phyloP scores from a whole-genome alignment of 768 basidiomycete genomes.

The Lentinus tigrinus region DNA sequence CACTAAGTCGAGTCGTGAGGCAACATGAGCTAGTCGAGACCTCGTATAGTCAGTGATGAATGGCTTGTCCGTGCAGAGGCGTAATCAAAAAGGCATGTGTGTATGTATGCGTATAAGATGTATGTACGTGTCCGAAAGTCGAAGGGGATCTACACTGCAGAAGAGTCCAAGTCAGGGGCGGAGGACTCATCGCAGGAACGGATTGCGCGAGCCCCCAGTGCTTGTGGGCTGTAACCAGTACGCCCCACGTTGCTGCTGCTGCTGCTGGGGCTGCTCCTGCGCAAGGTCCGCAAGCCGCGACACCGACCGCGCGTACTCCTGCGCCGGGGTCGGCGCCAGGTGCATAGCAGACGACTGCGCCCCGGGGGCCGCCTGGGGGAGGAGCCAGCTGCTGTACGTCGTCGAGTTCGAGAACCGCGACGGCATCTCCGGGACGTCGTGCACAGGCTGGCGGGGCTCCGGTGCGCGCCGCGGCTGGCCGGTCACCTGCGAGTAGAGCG shows the following conservation, averaged over 20 bases:
- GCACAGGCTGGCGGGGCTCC: constrained; percentile 74
- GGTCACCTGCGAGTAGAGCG: constrained; percentile 69
- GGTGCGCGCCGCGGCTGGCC: constrained; percentile 59
- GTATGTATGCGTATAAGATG: background rate
- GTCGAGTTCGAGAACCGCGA: constrained; percentile 47
- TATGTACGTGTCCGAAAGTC: constrained; percentile 1
- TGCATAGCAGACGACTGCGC: constrained; percentile 27
- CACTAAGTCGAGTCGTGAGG: background rate
- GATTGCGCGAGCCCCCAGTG: constrained; percentile 50
- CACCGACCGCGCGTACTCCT: constrained; percentile 54
- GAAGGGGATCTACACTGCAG: background rate
- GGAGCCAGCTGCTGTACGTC: constrained; percentile 37
- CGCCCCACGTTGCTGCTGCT: constrained; percentile 31
- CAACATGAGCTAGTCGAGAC: background rate
- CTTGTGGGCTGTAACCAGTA: constrained; percentile 42
- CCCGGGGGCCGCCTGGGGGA: constrained; percentile 14
- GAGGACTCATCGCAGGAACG: constrained; percentile 45
- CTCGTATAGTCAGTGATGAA: background rate
- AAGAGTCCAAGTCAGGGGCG: background rate
- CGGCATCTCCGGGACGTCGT: constrained; percentile 38
- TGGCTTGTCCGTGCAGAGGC: background rate
- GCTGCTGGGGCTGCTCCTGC: constrained; percentile 5
- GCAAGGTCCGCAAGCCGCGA: constrained; percentile 26
- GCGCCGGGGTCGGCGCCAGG: constrained; percentile 50
- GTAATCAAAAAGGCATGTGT: background rate